These are phyloP conservation scores for Ophiocordyceps robertsii DNA, from an alignment of 2,329 filamentous ascomycete species.

Conservation along the genomic window DNA sequence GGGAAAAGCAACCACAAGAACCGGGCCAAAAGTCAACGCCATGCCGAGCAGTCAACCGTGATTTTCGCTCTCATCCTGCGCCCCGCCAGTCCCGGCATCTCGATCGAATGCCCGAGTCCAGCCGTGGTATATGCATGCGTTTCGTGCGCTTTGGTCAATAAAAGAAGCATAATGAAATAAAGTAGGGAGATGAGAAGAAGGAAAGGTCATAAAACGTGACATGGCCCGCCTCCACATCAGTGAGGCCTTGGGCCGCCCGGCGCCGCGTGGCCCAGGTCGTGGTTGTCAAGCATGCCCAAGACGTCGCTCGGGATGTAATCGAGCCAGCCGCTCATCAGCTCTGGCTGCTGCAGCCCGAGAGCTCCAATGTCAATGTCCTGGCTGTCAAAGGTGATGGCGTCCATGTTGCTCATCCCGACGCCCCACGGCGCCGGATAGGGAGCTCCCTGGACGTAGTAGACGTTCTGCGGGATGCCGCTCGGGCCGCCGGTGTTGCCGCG, in stretches of 20 bases:
- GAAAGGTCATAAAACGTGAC: no score
- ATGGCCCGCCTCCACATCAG: neutral
- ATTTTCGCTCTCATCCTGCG: no score
- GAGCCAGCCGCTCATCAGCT: constrained; percentile 59
- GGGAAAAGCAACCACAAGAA: no score
- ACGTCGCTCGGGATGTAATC: constrained; percentile 60
- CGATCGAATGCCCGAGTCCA: no score
- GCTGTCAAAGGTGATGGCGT: constrained; percentile 57
- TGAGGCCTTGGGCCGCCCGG: constrained; percentile 1
- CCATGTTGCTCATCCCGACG: constrained; percentile 20
- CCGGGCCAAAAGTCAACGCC: no score
- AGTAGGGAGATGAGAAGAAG: no score
- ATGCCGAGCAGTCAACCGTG: no score
- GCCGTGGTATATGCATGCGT: no score
- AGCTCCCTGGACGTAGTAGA: constrained; percentile 15
- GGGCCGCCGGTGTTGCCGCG: neutral
- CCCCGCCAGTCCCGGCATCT: no score
- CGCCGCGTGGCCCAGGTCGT: constrained; percentile 13
- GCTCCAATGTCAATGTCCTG: constrained; percentile 65
- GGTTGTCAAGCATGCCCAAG: constrained; percentile 37
- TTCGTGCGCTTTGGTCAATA: no score
- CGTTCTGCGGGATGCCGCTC: constrained; percentile 2
- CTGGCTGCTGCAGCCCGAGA: constrained; percentile 42
- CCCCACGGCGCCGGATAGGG: constrained; percentile 17
- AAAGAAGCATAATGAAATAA: no score